Conservation (phyloP, 2,329 filamentous ascomycete species). For the Graphilbum sp. region DNA sequence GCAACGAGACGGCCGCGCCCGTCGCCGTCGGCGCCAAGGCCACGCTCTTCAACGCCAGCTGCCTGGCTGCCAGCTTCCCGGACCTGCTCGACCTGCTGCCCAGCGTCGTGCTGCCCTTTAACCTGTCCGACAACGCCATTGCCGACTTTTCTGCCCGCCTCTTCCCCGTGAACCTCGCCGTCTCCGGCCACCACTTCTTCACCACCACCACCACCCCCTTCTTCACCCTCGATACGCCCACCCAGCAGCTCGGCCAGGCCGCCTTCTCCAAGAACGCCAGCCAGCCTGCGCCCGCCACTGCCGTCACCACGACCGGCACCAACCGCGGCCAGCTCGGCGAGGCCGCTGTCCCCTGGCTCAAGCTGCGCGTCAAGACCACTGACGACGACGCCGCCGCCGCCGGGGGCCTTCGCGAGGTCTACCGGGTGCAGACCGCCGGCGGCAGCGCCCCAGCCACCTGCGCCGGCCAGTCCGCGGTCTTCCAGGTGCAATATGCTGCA, state of each 20-base stretch:
- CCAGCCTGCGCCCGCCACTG: slow-evolving; percentile 43
- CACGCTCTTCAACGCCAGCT: slow-evolving; percentile 75
- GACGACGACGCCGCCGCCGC: slow-evolving; percentile 34
- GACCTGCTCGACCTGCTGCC: slow-evolving; percentile 49
- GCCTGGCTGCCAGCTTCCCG: slow-evolving; percentile 54
- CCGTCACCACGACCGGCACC: slow-evolving; percentile 31
- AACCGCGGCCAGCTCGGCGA: slow-evolving; percentile 40
- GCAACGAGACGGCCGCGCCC: slow-evolving; percentile 44
- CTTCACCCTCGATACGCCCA: slow-evolving; percentile 56
- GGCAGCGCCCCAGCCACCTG: slow-evolving; percentile 63
- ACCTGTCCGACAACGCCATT: slow-evolving; percentile 24
- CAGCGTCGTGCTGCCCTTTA: slow-evolving; percentile 50
- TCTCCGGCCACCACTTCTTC: slow-evolving; percentile 76
- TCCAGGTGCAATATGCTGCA: slow-evolving; percentile 66
- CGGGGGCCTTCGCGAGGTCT: slow-evolving; percentile 55
- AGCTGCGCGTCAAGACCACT: slow-evolving; percentile 37
- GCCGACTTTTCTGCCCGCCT: slow-evolving; percentile 18
- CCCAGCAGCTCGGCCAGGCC: slow-evolving; percentile 39
- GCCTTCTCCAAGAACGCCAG: slow-evolving; percentile 45
- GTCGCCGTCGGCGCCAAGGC: slow-evolving; percentile 58
- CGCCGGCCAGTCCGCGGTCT: slow-evolving; percentile 40
- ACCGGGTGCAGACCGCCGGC: slow-evolving; percentile 70
- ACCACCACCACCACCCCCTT: slow-evolving; percentile 47
- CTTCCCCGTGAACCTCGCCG: slow-evolving; percentile 41
- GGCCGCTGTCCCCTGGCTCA: slow-evolving; percentile 66